Evolutionary conservation across 1,139 yeast genomes (phyloP).

Genomic region (Saccharomycopsis crataegensis): DNA sequence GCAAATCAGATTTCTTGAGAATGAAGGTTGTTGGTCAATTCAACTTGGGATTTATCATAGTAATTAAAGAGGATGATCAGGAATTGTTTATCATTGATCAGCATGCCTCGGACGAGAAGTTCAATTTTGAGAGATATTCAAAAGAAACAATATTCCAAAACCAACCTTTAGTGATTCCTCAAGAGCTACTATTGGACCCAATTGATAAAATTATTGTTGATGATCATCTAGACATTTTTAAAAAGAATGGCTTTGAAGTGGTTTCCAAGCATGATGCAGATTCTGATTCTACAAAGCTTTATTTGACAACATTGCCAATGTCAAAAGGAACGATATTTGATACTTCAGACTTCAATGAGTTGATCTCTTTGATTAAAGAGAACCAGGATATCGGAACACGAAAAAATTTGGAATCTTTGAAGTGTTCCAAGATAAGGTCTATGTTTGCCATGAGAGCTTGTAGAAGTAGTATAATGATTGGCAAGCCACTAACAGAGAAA

Average conservation of each 20-base stretch:
- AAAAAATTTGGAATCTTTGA: constrained; percentile 31
- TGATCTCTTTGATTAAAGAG: constrained; percentile 52
- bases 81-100: constrained; percentile 84
- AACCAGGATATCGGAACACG: constrained; percentile 27
- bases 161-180: constrained; percentile 70
- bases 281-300: constrained; percentile 31
- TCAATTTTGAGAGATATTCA: constrained; percentile 70
- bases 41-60: constrained; percentile 83
- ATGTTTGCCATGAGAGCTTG: constrained; percentile 96
- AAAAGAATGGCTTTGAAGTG: constrained; percentile 69
- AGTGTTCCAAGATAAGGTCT: constrained; percentile 71
- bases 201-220: constrained; percentile 69
- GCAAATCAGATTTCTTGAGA: constrained; percentile 53
- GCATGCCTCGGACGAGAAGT: constrained; percentile 96
- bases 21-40: constrained; percentile 90
- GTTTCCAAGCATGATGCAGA: constrained; percentile 37
- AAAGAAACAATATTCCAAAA: constrained; percentile 46
- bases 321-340: constrained; percentile 66
- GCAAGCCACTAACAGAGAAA: constrained; percentile 49
- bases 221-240: constrained; percentile 51
- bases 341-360: constrained; percentile 63
- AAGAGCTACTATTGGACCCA: constrained; percentile 55
- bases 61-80: constrained; percentile 34
- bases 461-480: constrained; percentile 89
- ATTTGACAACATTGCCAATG: constrained; percentile 58